Evolutionary conservation across 1,139 yeast genomes (phyloP), one percentile per base, ranked within the genome.

Genomic region (Lipomyces yarrowii): DNA sequence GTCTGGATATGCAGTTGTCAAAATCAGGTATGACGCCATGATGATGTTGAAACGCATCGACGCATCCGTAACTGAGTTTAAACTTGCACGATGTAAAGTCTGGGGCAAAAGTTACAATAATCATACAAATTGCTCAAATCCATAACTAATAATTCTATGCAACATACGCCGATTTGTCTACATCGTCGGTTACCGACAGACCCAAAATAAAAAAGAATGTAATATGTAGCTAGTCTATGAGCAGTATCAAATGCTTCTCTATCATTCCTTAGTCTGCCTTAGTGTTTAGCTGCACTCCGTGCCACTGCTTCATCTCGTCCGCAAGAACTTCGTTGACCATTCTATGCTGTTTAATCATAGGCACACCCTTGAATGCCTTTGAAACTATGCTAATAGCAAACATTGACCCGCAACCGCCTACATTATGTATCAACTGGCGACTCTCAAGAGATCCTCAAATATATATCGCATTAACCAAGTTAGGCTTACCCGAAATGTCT

Each of bases 351-450:
- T 92, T 92, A 71, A 94, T 83, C 87, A 91, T 90, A 2, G 91
- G 81, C 57, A 90, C 76, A 0, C 96, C 97, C 72, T 89, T 86
- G 79, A 94, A 94, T 74, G 86, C 81, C 1, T 81, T 82, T 65
- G 96, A 88, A 55, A 87, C 90, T 30, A 96, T 85, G 68, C 84
- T 81, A 62, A 94, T 94, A 58, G 97, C 92, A 79, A 91, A 96
- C 98, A 94, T 94, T 2, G 98, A 92, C 0, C 99, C 99, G 79
- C 99, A 96, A 0, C 99, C 99, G 6, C 82, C 90, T 68, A 52
- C n/a, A 52, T 21, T 13, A 26, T 26, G 30, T 7, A 21, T 21
- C 13, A 18, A 32, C 52, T 58, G 13, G 15, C 15, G 39, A 13
- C 35, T 18, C 42, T 37, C 13, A 32, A 8, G 10, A n/a, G 26